Evolutionary conservation across 1,284 basidiomycete genomes (phyloP), one percentile per base, ranked within the genome.

Genomic region (Trichosporon faecale): DNA sequence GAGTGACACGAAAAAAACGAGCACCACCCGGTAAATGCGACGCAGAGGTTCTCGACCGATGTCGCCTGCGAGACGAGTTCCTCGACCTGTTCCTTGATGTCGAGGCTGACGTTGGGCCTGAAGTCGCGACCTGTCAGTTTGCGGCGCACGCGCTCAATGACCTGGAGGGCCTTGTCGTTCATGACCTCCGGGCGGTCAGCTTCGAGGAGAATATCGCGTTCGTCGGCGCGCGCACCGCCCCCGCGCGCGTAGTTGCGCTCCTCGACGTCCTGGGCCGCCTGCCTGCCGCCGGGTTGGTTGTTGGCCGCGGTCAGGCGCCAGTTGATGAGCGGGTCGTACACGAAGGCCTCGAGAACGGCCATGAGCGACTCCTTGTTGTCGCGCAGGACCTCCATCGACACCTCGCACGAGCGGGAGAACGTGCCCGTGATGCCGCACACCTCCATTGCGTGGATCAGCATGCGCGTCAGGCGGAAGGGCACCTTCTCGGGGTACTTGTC

Each of bases 361-460:
- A 99, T 93, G 70, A 99, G 87, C 18, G 94, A 96, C 83, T 99
- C 97, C 84, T 96, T 95, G 86, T 99, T 99, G 71, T 93, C 94
- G 37, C 97, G 90, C 72, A 99, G 85, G 6, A 99, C 97, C 71
- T 90, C 88, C 97, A 99, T 99, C 46, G 94, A 94, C 76, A 96
- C 96, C 81, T 98, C 95, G 85, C 94, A 97, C 11, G 94, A 96
- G 76, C 91, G 91, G 78, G 93, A 89, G 88, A 96, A 99, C 77
- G 94, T 97, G 46, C 97, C 97, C 79, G 98, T 94, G 76, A 99
- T 96, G 21, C 97, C 97, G 82, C 94, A 95, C 74, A 95, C 93
- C 88, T 99, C 97, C 97, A 99, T 99, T 2, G 97, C 97, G 82
- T 98, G 94, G 33, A 95, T 97, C 70, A 99, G 87, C 97, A 99